These are phyloP conservation scores for Euphorbia pulcherrima DNA, from an alignment of 345 rosid species.

Conservation along the genomic window DNA sequence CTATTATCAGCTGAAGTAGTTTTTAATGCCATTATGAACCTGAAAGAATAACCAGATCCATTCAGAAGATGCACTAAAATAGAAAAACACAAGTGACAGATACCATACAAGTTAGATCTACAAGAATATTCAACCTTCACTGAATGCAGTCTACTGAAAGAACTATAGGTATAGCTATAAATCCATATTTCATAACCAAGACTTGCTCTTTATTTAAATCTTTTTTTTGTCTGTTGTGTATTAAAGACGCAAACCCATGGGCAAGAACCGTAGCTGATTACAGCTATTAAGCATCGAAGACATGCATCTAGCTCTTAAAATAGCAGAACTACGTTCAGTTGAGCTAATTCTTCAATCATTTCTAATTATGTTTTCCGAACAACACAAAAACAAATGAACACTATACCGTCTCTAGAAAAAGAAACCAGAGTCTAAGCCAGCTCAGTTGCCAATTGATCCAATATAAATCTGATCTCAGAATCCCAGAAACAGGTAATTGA, in stretches of 20 bases:
- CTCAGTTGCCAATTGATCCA: not conserved
- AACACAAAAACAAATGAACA: not conserved
- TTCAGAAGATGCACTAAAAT: not conserved
- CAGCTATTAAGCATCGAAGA: not conserved
- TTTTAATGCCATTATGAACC: slow-evolving; percentile 66
- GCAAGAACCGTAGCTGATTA: not conserved
- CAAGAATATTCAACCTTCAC: too few relatives aligned
- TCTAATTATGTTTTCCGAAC: not conserved
- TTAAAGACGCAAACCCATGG: not conserved
- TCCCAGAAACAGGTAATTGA: not conserved
- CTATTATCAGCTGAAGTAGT: slow-evolving; percentile 63
- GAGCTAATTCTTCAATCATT: not conserved
- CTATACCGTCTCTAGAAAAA: not conserved
- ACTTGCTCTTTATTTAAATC: not conserved
- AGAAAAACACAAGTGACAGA: not conserved
- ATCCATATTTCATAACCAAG: not conserved
- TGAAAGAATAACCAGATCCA: slow-evolving; percentile 2
- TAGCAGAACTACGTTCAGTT: not conserved
- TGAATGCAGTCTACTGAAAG: not conserved
- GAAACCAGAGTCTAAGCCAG: not conserved
- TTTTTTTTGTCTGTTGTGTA: not conserved
- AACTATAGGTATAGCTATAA: not conserved
- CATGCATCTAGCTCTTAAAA: not conserved
- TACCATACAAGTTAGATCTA: not conserved
- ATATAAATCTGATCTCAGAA: slow-evolving; percentile 12